phyloP scores from a whole-genome alignment of 306 rosid genomes.

The Casuarina glauca region DNA sequence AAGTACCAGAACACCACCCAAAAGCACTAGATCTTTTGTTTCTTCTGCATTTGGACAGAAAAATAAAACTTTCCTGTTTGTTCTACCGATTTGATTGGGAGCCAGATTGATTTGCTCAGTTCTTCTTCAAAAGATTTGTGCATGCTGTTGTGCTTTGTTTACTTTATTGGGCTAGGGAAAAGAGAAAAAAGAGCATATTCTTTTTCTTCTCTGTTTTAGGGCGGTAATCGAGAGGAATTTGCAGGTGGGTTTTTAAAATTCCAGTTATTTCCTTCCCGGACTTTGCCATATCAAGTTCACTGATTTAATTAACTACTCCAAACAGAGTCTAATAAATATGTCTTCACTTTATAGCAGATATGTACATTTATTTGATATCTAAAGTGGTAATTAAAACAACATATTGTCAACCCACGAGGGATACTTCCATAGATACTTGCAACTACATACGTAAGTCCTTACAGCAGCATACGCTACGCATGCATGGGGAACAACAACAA shows the following conservation, averaged over 20 bases:
- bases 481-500: background rate
- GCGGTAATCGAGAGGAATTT: no score
- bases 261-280: background rate
- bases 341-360: background rate
- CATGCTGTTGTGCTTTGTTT: background rate
- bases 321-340: background rate
- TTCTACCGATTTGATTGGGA: background rate
- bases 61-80: background rate
- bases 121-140: background rate
- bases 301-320: background rate
- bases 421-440: background rate
- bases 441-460: background rate
- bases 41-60: background rate
- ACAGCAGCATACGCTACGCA: background rate
- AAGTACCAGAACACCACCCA: constrained; percentile 34
- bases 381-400: background rate
- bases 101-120: background rate
- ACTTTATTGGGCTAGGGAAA: background rate
- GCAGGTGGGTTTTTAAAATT: no score
- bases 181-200: background rate
- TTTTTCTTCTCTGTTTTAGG: no score
- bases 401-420: background rate
- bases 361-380: background rate
- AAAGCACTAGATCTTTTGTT: background rate
- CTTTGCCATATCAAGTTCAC: background rate